Evolutionary conservation across 2,329 filamentous ascomycete species (phyloP).

Genomic region (Penicillium sp.): DNA sequence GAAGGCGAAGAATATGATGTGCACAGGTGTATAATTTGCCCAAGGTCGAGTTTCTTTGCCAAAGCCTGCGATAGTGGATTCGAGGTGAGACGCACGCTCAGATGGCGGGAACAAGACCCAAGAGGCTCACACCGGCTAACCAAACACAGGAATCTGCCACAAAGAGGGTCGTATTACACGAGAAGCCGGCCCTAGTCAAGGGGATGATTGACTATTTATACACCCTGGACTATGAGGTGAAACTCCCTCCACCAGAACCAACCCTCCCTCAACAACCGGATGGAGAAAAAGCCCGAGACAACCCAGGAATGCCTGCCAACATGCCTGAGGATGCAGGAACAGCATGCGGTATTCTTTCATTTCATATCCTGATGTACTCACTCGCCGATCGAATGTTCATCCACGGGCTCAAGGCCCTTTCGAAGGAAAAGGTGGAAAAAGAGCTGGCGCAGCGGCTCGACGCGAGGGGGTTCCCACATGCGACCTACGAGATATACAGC

Average conservation of each 20-base stretch:
- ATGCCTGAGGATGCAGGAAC: not conserved
- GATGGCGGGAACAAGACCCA: not conserved
- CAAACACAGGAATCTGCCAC: not conserved
- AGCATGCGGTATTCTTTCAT: not conserved
- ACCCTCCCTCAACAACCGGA: not conserved
- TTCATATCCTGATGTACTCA: not conserved
- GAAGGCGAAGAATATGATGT: not conserved
- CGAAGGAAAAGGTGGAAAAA: not conserved
- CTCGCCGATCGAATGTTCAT: slow-evolving; percentile 1
- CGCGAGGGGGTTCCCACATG: not conserved
- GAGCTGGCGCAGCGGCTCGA: not conserved
- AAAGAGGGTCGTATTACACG: not conserved
- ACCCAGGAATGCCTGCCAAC: no score
- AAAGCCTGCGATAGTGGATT: not conserved
- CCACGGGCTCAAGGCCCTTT: not conserved
- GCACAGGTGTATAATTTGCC: not conserved
- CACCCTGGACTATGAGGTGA: not conserved
- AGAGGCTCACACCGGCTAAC: not conserved
- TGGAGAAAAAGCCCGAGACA: not conserved
- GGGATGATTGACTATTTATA: slow-evolving; percentile 1
- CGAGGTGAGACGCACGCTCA: not conserved
- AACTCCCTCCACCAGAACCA: not conserved
- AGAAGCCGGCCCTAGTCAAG: not conserved
- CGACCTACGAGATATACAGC: not conserved
- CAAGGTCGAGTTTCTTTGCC: not conserved